Evolutionary conservation across 805 yeast species (phyloP).

Genomic region (Nakazawaea holstii): DNA sequence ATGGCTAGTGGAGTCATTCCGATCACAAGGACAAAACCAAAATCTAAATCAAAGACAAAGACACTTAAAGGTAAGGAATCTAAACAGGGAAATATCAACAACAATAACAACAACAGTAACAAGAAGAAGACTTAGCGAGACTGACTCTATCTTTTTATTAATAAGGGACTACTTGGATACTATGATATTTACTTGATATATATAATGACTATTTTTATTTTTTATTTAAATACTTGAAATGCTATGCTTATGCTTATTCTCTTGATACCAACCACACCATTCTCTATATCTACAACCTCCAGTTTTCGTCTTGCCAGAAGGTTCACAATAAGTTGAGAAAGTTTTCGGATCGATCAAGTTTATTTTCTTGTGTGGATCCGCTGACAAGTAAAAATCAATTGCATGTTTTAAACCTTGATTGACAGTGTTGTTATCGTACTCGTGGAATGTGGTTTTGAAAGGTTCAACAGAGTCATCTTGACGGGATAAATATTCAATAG

Average conservation of each 20-base stretch:
- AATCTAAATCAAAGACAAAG: no score
- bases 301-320: not conserved
- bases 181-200: not conserved
- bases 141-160: not conserved
- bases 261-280: conserved; percentile 11
- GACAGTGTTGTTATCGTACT: conserved; percentile 29
- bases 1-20: conserved; percentile 19
- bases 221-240: not conserved
- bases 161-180: no score
- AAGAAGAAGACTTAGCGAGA: not conserved
- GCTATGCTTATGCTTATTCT: not conserved
- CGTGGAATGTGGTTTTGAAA: conserved; percentile 35
- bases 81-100: no score
- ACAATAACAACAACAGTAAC: no score
- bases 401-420: conserved; percentile 20
- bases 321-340: conserved; percentile 8
- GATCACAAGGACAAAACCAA: not conserved
- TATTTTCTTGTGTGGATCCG: not conserved
- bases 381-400: not conserved
- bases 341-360: conserved; percentile 1
- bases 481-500: conserved; percentile 41
- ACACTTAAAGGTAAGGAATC: no score
- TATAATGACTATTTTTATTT: not conserved
- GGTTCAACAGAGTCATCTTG: conserved; percentile 20
- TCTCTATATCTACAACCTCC: conserved; percentile 9